These are phyloP conservation scores for Xanthoceras sorbifolium DNA, from an alignment of 345 rosid species.

Conservation along the genomic window DNA sequence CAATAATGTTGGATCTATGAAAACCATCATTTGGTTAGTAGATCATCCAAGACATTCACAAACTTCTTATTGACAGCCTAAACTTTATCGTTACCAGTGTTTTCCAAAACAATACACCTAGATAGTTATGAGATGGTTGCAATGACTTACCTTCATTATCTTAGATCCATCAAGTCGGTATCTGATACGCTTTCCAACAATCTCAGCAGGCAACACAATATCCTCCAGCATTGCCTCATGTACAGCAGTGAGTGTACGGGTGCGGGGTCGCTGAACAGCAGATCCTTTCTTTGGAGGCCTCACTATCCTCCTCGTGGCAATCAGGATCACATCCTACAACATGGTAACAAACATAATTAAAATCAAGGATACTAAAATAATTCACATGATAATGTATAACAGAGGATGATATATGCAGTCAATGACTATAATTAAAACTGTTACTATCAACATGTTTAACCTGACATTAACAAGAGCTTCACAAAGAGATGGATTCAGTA, in stretches of 20 bases:
- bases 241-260: constrained; percentile 78
- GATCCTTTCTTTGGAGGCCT: constrained; percentile 96
- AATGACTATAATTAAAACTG: not conserved
- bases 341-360: not conserved
- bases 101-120: not conserved
- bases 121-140: not conserved
- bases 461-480: not conserved
- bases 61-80: not conserved
- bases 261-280: constrained; percentile 87
- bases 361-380: not conserved
- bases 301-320: constrained; percentile 76
- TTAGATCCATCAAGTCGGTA: constrained; percentile 82
- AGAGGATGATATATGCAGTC: not conserved
- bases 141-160: constrained; percentile 63
- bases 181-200: constrained; percentile 84
- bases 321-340: constrained; percentile 69
- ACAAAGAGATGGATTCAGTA: not conserved
- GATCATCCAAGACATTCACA: not conserved
- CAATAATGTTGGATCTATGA: not conserved
- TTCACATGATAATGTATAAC: not conserved
- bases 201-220: constrained; percentile 86
- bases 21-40: not conserved
- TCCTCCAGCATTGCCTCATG: constrained; percentile 90
- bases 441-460: not conserved
- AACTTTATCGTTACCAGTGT: not conserved